Evolutionary conservation across 2,329 filamentous ascomycete genomes (phyloP).

Genomic region (Ceratocystis harringtonii): DNA sequence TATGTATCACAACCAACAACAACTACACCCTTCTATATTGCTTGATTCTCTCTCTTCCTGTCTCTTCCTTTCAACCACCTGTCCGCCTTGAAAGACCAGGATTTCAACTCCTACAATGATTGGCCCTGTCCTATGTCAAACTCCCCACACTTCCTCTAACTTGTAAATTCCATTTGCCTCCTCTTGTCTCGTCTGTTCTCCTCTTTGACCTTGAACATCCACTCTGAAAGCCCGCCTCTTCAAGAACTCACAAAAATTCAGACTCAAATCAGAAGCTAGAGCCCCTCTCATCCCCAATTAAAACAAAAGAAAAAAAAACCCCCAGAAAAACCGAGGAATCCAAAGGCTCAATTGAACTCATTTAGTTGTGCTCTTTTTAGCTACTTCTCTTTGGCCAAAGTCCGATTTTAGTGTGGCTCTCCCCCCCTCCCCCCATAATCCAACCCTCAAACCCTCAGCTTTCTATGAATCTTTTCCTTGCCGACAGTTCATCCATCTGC

Average conservation of each 20-base stretch:
- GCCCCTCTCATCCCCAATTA: neutral
- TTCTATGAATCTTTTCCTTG: neutral
- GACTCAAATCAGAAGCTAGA: neutral
- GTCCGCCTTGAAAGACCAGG: neutral
- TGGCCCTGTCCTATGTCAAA: neutral
- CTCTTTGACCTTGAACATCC: neutral
- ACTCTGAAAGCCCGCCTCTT: neutral
- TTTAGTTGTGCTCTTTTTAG: neutral
- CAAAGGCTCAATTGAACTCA: no score
- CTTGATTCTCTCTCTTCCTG: neutral
- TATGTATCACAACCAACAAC: neutral
- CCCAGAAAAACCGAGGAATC: neutral
- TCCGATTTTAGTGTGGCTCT: neutral
- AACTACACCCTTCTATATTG: neutral
- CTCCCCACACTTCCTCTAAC: neutral
- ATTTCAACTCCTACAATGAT: neutral
- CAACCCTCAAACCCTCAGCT: slow-evolving; percentile 1
- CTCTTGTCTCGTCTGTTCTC: neutral
- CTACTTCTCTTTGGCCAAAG: neutral
- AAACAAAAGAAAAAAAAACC: neutral
- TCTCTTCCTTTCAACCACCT: neutral
- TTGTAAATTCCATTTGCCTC: slow-evolving; percentile 1
- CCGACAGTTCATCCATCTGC: neutral
- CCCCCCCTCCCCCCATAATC: neutral
- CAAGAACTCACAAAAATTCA: neutral